phyloP scores from a whole-genome alignment of 768 basidiomycete species.

The Termitomyces sp. region DNA sequence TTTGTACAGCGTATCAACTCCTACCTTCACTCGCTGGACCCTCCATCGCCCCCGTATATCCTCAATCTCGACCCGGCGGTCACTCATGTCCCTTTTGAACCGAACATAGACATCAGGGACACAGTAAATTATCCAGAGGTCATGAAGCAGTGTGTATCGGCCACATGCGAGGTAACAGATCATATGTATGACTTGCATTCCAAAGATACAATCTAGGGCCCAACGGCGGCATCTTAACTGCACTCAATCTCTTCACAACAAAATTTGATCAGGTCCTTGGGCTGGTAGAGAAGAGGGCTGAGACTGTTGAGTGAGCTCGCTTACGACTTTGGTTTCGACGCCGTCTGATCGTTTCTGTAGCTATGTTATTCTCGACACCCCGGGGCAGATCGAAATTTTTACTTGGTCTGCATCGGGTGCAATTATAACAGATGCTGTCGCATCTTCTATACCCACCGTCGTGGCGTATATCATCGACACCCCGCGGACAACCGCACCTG shows the following conservation, averaged over 20 bases:
- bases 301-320: constrained; percentile 75
- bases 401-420: constrained; percentile 99
- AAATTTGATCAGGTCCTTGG: constrained; percentile 97
- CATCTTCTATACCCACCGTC: constrained; percentile 88
- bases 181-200: constrained; percentile 9
- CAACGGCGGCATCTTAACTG: constrained; percentile 96
- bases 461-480: constrained; percentile 98
- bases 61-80: constrained; percentile 98
- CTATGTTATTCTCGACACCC: constrained; percentile 93
- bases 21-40: constrained; percentile 70
- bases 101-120: constrained; percentile 97
- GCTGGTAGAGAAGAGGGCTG: constrained; percentile 87
- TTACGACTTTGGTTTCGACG: background rate
- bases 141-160: constrained; percentile 92
- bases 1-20: constrained; percentile 95
- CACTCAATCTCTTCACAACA: constrained; percentile 96
- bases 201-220: constrained; percentile 95
- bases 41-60: constrained; percentile 81
- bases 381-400: constrained; percentile 99
- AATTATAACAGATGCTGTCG: constrained; percentile 97
- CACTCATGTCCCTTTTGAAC: constrained; percentile 83
- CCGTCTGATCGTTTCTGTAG: constrained; percentile 34
- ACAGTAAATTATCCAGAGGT: constrained; percentile 97
- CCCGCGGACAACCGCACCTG: constrained; percentile 88
- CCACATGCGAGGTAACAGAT: constrained; percentile 18